A percentile compares a stretch with the other conserved stretches of the same genome.
Conservation (phyloP, 2,329 filamentous ascomycete genomes). For the Alternaria alternata region DNA sequence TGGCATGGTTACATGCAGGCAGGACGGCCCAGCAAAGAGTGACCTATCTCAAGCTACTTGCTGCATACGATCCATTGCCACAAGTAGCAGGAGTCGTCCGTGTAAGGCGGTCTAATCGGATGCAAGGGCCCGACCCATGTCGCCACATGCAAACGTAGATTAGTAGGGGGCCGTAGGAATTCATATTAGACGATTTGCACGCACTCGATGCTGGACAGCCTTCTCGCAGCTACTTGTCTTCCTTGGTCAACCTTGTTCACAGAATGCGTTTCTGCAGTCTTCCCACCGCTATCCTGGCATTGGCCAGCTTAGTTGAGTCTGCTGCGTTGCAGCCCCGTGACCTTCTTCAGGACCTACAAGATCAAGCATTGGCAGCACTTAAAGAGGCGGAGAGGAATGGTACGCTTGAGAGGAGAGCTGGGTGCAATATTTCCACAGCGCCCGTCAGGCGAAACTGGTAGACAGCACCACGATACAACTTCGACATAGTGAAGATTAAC, state of each 20-base stretch:
- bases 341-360: slow-evolving; percentile 20
- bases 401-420: slow-evolving; percentile 5
- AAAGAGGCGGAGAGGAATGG: slow-evolving; percentile 12
- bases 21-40: not conserved
- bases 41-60: too few species aligned
- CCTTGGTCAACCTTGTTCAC: not conserved
- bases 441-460: slow-evolving; percentile 25
- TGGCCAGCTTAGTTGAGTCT: slow-evolving; percentile 14
- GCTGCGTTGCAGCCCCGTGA: slow-evolving; percentile 16
- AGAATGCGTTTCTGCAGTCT: slow-evolving; percentile 8
- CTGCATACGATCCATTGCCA: not conserved
- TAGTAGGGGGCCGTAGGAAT: not conserved
- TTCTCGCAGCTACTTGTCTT: not conserved
- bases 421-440: slow-evolving; percentile 20
- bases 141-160: slow-evolving; percentile 1
- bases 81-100: not conserved
- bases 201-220: not conserved
- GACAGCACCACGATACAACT: not conserved
- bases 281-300: slow-evolving; percentile 11
- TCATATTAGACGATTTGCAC: not conserved
- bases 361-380: slow-evolving; percentile 16
- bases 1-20: not conserved
- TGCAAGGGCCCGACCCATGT: slow-evolving; percentile 4
- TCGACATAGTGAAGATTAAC: not conserved
- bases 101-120: slow-evolving; percentile 1